These are phyloP conservation scores for Purshia tridentata DNA, from an alignment of 306 rosid genomes.

Conservation along the genomic window DNA sequence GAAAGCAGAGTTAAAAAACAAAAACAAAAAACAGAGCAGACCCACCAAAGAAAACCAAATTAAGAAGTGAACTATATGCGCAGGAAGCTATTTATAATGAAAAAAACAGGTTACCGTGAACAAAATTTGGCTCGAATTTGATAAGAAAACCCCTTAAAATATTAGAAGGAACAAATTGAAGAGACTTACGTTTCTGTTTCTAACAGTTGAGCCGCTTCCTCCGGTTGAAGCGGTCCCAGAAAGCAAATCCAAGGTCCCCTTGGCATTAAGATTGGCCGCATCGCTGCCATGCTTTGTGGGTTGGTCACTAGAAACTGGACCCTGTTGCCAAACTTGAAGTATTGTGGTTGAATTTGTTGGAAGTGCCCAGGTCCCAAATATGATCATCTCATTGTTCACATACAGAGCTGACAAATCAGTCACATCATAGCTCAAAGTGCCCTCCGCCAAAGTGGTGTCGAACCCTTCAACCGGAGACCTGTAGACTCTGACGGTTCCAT, in stretches of 20 bases:
- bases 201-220: constrained; percentile 18
- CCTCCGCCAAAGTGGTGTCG: constrained; percentile 6
- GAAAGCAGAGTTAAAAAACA: neutral
- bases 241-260: constrained; percentile 47
- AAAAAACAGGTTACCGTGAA: too few species aligned
- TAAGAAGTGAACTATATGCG: too few species aligned
- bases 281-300: neutral
- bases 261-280: constrained; percentile 21
- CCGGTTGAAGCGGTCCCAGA: constrained; percentile 40
- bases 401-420: constrained; percentile 25
- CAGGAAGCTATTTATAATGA: too few species aligned
- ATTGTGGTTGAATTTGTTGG: constrained; percentile 27
- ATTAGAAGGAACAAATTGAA: too few species aligned
- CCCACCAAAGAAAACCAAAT: neutral
- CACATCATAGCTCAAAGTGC: constrained; percentile 24
- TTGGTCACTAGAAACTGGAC: constrained; percentile 33
- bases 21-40: neutral
- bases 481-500: constrained; percentile 25
- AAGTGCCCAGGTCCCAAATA: constrained; percentile 49
- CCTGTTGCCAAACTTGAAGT: constrained; percentile 72
- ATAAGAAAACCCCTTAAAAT: neutral
- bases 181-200: constrained; percentile 61
- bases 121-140: neutral
- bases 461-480: constrained; percentile 17
- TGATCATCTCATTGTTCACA: constrained; percentile 39